Evolutionary conservation across 176 grass and related monocot species (phyloP), one percentile per base, ranked within the genome.

Genomic region (Cymbopogon citratus): DNA sequence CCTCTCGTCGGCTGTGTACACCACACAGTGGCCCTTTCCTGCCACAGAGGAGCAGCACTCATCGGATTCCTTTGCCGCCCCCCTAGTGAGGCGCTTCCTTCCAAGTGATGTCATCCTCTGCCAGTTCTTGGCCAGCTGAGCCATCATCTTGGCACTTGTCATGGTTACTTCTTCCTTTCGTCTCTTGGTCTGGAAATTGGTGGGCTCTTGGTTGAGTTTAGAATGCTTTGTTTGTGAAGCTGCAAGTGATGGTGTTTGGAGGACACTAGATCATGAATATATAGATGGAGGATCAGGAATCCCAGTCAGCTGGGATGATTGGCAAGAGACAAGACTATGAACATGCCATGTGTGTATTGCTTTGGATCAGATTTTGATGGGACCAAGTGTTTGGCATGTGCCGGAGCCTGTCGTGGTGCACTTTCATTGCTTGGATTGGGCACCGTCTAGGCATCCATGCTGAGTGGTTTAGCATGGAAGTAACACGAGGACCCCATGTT

Each of bases 61-160:
- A 1, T 9, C 5, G 3, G 1, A 44, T 46, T 62, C 57, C 46
- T 51, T 78, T 25, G 0, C 1, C 0, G 24, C 6, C 16, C 5
- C 24, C 40, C 12, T 14, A 3, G 33, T 25, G 45, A 80, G 77
- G 3, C 7, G 26, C 24, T 66, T 80, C 59, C 59, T 43, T 3
- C 84, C 68, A 3, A 34, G 34, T 3, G 18, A 23, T 19, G 57
- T 36, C 80, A 84, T 69, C 73, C 52, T 87, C 60, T 80, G 82
- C 85, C 86, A 91, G 80, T 87, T 94, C 65, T 71, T 86, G 51
- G 27, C 63, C 3, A 87, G 41, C 40, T 74, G 74, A 13, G 75
- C 19, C 9, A 89, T 57, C 3, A 26, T 87, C 65, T 74, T 84
- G 26, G 65, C 1, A 66, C 71, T 67, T n/a, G 78, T 13, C 87